Evolutionary conservation across 345 rosid species (phyloP), one percentile per base, ranked within the genome.

Genomic region (Melastoma malabathricum): DNA sequence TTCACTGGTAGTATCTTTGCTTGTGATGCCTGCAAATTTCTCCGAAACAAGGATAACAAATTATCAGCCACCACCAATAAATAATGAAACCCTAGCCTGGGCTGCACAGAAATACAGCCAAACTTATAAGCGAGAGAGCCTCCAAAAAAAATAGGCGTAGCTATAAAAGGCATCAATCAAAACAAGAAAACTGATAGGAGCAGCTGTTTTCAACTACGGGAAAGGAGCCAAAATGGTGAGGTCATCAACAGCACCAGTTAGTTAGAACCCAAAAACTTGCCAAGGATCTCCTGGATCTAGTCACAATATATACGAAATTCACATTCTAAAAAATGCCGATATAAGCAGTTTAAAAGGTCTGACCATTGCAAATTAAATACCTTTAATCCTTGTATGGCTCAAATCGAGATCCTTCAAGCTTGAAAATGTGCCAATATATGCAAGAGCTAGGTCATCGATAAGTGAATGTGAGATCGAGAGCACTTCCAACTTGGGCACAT

Each of bases 381-480:
- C 98, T 82, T 51, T 73, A 54, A 81, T 73, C 22, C 63, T 67
- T 54, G 95, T 82, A 60, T 71, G 74, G 74, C 95, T 80, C 57
- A 92, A 68, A 72, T 92, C 84, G 58, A 92, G 59, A 64, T 58
- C 60, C 70, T 72, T 80, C 48, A 89, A 18, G 4, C 77, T 62
- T 44, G 89, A 63, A 72, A 92, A 82, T 65, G 18, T 63, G 63
- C 87, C 52, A 43, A 87, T 64, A 68, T 55, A 77, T 48, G 79
- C 59, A 34, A 92, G 44, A 48, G 88, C 74, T 50, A 56, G 51
- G 52, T 92, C 98, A 64, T 84, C 84, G 0, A 82, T 56, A 29
- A 43, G 55, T 59, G 92, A 75, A 49, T 54, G 47, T 53, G 96
- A 77, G 68, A 92, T 61, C 27, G 76, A 74, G 6, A 92, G 64